Conservation (phyloP, 1,139 yeast species). For the Lodderomyces theae region DNA sequence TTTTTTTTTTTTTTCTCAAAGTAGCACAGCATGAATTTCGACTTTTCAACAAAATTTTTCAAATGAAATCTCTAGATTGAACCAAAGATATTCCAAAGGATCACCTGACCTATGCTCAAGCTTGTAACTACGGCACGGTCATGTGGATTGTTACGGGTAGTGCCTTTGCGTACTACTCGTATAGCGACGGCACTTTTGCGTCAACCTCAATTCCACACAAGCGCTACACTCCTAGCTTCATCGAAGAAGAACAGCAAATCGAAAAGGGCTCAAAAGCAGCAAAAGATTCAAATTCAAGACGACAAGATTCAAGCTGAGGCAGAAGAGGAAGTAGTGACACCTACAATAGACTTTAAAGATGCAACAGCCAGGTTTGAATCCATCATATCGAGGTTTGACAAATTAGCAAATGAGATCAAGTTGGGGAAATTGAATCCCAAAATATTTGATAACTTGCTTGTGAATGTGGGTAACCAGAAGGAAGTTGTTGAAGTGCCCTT, state of each 20-base stretch:
- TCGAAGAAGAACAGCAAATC: conserved; percentile 13
- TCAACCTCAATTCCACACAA: neutral
- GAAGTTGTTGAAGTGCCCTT: conserved; percentile 48
- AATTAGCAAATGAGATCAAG: conserved; percentile 58
- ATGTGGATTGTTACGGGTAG: too few species aligned
- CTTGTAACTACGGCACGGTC: too few species aligned
- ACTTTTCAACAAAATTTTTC: neutral
- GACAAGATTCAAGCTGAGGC: conserved; percentile 12
- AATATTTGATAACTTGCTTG: conserved; percentile 59
- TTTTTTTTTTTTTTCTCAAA: too few species aligned
- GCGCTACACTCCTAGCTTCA: neutral
- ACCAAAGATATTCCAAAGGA: too few species aligned
- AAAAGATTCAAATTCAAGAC: conserved; percentile 18
- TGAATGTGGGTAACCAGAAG: conserved; percentile 31
- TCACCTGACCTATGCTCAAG: neutral
- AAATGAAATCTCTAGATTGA: neutral
- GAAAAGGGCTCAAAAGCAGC: conserved; percentile 17
- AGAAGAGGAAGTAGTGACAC: conserved; percentile 17
- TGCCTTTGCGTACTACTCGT: too few species aligned
- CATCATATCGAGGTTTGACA: conserved; percentile 52
- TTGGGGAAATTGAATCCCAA: conserved; percentile 66
- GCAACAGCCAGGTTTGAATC: conserved; percentile 47
- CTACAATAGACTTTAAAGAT: conserved; percentile 35
- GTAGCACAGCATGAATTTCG: too few species aligned
- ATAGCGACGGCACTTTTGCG: neutral